phyloP scores from a whole-genome alignment of 257 asterid genomes.

The Ajuga chamaepitys region DNA sequence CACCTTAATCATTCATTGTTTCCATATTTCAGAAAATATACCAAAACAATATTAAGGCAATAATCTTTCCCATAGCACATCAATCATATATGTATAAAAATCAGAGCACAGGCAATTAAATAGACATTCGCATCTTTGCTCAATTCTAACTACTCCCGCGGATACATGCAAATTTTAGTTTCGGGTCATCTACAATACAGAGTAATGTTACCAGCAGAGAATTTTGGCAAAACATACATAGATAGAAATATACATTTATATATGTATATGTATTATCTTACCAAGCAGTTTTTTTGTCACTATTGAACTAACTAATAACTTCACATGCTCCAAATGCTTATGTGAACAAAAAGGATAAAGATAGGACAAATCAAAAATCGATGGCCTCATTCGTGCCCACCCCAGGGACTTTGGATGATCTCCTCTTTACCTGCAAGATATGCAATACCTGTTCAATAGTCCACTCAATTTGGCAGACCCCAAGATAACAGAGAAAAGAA shows the following conservation, averaged over 20 bases:
- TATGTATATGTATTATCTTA: background rate
- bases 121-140: background rate
- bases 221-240: background rate
- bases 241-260: background rate
- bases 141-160: background rate
- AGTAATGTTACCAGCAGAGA: background rate
- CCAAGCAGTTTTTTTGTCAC: background rate
- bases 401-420: background rate
- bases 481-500: background rate
- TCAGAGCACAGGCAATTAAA: too few relatives aligned
- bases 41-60: too few relatives aligned
- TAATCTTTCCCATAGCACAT: too few relatives aligned
- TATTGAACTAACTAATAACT: background rate
- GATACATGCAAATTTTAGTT: background rate
- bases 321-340: constrained; percentile 2
- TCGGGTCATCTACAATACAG: background rate
- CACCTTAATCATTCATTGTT: too few relatives aligned
- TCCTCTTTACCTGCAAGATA: constrained; percentile 11
- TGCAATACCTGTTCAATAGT: background rate
- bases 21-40: background rate
- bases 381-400: background rate
- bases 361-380: background rate
- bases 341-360: background rate
- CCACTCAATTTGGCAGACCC: background rate
- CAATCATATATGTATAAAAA: too few relatives aligned